A percentile compares a stretch with the other conserved stretches of the same genome.
These are phyloP conservation scores for Rhodotorula sp. DNA, from an alignment of 1,284 basidiomycete species.

Conservation along the genomic window DNA sequence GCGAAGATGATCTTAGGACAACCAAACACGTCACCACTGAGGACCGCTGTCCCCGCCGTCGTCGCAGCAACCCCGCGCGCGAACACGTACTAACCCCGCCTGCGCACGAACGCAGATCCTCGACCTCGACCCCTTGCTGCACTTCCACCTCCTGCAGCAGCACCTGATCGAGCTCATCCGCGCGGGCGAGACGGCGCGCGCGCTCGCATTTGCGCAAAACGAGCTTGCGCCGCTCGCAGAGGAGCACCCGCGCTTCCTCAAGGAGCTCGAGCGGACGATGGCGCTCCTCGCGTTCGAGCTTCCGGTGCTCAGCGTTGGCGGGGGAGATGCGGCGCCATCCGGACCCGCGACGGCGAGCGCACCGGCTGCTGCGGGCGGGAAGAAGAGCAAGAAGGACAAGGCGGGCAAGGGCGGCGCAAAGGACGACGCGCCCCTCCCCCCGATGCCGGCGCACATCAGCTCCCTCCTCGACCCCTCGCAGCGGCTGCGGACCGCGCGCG, in stretches of 20 bases:
- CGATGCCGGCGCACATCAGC: conserved; percentile 65
- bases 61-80: neutral
- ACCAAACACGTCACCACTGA: conserved; percentile 47
- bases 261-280: conserved; percentile 93
- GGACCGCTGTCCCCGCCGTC: conserved; percentile 6
- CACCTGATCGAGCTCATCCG: conserved; percentile 94
- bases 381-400: conserved; percentile 34
- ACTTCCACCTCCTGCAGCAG: conserved; percentile 92
- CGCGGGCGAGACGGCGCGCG: conserved; percentile 72
- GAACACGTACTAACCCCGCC: neutral
- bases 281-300: conserved; percentile 87
- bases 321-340: neutral
- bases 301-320: conserved; percentile 50
- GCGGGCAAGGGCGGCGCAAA: neutral
- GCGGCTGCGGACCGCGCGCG: conserved; percentile 81
- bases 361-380: neutral
- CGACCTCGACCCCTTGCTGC: conserved; percentile 84
- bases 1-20: conserved; percentile 45
- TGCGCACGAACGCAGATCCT: conserved; percentile 67
- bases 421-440: conserved; percentile 6
- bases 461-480: conserved; percentile 82
- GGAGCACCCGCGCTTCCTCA: conserved; percentile 88
- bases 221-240: conserved; percentile 93
- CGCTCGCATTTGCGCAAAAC: conserved; percentile 84
- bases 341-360: neutral